Evolutionary conservation across 345 rosid species (phyloP).

Genomic region (Excoecaria cochinchinensis): DNA sequence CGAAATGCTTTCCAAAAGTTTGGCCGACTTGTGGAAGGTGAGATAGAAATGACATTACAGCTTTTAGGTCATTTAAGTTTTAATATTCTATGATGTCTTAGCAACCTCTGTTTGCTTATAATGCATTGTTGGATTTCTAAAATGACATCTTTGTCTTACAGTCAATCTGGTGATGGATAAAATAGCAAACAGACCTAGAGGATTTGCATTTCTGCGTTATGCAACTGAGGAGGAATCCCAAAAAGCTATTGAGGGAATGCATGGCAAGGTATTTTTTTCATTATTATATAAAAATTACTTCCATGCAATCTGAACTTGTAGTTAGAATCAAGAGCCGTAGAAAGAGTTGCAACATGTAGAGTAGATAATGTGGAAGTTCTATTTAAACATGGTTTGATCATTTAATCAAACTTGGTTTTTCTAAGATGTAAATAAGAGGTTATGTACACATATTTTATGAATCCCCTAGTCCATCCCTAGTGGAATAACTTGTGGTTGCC

Average conservation of each 20-base stretch:
- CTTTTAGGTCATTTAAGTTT: slow-evolving; percentile 7
- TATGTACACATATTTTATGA: too few species aligned
- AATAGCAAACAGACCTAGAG: slow-evolving; percentile 72
- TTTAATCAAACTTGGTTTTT: neutral
- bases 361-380: neutral
- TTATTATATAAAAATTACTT: neutral
- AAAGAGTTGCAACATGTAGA: neutral
- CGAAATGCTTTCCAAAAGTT: slow-evolving; percentile 63
- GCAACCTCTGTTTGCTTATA: neutral
- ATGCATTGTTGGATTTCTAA: neutral
- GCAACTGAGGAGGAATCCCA: slow-evolving; percentile 68
- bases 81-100: neutral
- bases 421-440: neutral
- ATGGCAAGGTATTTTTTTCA: slow-evolving; percentile 65
- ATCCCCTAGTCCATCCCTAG: too few species aligned
- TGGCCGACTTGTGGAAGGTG: slow-evolving; percentile 65
- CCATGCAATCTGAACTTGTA: neutral
- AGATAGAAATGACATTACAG: slow-evolving; percentile 10
- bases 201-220: slow-evolving; percentile 73
- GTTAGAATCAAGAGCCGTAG: neutral
- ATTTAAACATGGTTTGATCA: neutral
- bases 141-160: slow-evolving; percentile 13
- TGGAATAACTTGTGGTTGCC: too few species aligned
- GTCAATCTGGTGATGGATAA: slow-evolving; percentile 85
- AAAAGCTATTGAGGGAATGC: slow-evolving; percentile 81